Percentiles rank a stretch among this genome's conserved stretches.
Conservation (phyloP, 495 filamentous ascomycete species). For the Hypoxylon fuscum region DNA sequence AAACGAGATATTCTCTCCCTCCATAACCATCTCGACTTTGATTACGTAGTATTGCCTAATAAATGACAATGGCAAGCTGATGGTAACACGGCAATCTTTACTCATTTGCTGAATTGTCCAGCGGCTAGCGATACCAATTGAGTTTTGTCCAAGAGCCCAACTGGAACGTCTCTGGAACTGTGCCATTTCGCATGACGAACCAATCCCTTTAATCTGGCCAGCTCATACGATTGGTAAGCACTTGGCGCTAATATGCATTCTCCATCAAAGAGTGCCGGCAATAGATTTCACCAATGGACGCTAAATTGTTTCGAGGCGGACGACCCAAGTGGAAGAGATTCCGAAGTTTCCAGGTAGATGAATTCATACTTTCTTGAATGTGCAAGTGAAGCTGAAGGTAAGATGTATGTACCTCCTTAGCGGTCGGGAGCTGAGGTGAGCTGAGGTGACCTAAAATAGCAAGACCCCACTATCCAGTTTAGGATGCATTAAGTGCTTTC, state of each 20-base stretch:
- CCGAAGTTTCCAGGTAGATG: neutral
- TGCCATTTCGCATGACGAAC: constrained; percentile 14
- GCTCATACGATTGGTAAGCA: constrained; percentile 1
- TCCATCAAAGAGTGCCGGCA: neutral
- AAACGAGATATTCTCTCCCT: constrained; percentile 17
- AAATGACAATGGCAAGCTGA: constrained; percentile 7
- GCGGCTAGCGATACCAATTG: constrained; percentile 34
- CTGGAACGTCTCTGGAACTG: constrained; percentile 13
- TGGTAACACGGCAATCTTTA: constrained; percentile 2
- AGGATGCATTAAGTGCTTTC: constrained; percentile 1
- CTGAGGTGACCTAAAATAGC: neutral
- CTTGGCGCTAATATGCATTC: constrained; percentile 2
- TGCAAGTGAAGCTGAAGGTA: neutral
- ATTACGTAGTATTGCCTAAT: constrained; percentile 9
- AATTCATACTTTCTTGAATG: neutral
- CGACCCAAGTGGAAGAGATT: neutral
- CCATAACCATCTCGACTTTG: neutral
- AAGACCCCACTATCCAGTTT: constrained; percentile 24
- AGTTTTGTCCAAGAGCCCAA: constrained; percentile 17
- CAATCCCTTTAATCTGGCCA: constrained; percentile 24
- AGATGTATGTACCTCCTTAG: neutral
- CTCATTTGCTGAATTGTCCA: constrained; percentile 16
- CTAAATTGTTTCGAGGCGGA: neutral
- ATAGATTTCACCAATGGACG: neutral
- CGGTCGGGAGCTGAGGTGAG: neutral